These are phyloP conservation scores for Geotrichum citri-aurantii DNA, from an alignment of 1,139 yeast genomes.

Conservation along the genomic window DNA sequence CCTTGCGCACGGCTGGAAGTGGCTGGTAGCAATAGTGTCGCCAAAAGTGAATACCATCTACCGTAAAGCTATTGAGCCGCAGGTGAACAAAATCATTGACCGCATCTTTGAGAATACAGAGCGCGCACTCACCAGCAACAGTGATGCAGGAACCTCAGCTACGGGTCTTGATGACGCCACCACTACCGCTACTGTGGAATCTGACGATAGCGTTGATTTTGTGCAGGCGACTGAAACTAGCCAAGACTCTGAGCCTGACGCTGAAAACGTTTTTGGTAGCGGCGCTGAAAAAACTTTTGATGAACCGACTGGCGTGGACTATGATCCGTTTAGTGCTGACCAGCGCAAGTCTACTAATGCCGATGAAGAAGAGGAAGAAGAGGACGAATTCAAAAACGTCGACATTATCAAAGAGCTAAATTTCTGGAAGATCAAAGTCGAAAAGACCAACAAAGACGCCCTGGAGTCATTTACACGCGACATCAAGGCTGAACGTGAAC, in stretches of 20 bases:
- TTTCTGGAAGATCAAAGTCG: slow-evolving; percentile 29
- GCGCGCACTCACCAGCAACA: not conserved
- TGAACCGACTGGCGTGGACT: not conserved
- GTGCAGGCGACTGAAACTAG: not conserved
- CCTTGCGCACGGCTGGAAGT: slow-evolving; percentile 1
- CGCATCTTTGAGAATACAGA: slow-evolving; percentile 20
- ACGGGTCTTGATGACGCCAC: slow-evolving; percentile 7
- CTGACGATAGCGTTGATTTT: not conserved
- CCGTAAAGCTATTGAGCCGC: slow-evolving; percentile 28
- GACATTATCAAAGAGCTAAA: slow-evolving; percentile 6
- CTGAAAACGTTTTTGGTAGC: not conserved
- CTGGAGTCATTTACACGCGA: slow-evolving; percentile 31
- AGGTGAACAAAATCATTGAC: slow-evolving; percentile 26
- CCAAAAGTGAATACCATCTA: slow-evolving; percentile 2
- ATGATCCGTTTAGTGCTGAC: not conserved
- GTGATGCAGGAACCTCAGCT: slow-evolving; percentile 9
- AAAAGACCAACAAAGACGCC: slow-evolving; percentile 30
- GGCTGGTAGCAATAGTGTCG: slow-evolving; percentile 6
- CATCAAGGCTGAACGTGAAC: slow-evolving; percentile 30
- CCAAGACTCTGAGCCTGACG: not conserved
- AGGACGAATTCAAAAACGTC: not conserved
- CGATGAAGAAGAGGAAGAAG: not conserved
- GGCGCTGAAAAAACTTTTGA: not conserved
- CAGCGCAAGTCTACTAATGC: not conserved
- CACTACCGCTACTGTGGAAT: not conserved